A percentile compares a stretch with the other conserved stretches of the same genome.
Evolutionary conservation across 345 rosid genomes (phyloP).

Genomic region (Balakata baccata): DNA sequence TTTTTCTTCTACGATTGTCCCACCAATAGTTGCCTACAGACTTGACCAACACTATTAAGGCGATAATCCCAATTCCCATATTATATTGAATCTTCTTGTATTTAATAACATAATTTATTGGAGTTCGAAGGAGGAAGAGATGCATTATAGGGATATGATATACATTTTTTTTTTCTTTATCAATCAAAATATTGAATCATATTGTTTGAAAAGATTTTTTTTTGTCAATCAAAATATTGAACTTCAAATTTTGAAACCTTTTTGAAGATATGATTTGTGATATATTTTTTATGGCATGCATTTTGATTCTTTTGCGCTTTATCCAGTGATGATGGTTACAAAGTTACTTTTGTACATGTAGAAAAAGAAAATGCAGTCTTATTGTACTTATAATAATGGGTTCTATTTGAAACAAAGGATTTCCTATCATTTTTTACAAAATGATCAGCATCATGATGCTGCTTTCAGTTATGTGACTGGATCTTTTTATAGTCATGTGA

Average conservation of each 20-base stretch:
- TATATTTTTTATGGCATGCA: background rate
- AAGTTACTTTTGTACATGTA: background rate
- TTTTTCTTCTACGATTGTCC: background rate
- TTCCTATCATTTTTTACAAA: background rate
- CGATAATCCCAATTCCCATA: background rate
- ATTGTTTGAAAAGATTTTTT: too few relatives aligned
- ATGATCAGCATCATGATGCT: background rate
- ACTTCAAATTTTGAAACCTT: background rate
- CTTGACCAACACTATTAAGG: background rate
- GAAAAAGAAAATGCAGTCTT: background rate
- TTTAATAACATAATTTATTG: background rate
- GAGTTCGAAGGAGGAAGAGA: background rate
- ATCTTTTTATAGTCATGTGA: background rate
- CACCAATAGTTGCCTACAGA: background rate
- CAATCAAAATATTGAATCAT: background rate
- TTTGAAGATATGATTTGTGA: background rate
- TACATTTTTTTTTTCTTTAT: background rate
- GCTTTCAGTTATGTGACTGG: background rate
- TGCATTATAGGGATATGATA: background rate
- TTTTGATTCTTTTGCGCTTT: background rate
- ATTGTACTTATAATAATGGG: background rate
- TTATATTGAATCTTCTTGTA: background rate
- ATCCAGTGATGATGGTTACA: background rate
- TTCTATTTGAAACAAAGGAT: background rate
- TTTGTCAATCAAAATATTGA: background rate